A percentile compares a stretch with the other conserved stretches of the same genome.
Evolutionary conservation across 2,329 filamentous ascomycete genomes (phyloP).

Genomic region (Ustulina deusta): DNA sequence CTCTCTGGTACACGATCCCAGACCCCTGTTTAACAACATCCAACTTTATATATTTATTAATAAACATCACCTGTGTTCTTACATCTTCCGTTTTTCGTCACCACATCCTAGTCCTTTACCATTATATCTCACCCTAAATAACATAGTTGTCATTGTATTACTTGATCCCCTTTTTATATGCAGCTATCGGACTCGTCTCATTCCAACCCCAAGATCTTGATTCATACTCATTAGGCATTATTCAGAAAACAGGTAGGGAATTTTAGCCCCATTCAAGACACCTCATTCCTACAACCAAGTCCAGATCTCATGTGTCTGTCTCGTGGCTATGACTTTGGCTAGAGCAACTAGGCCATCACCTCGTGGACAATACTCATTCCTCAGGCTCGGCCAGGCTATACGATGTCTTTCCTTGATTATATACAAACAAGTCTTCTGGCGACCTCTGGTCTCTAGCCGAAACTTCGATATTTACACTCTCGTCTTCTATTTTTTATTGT

Average conservation of each 20-base stretch:
- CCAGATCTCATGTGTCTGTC: slow-evolving; percentile 35
- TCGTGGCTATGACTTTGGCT: slow-evolving; percentile 27
- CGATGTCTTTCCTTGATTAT: slow-evolving; percentile 13
- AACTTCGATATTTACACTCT: slow-evolving; percentile 1
- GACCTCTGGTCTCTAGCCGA: background rate
- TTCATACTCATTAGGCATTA: slow-evolving; percentile 33
- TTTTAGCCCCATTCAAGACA: slow-evolving; percentile 44
- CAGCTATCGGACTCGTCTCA: slow-evolving; percentile 24
- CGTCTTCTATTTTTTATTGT: slow-evolving; percentile 4
- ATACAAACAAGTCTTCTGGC: slow-evolving; percentile 33
- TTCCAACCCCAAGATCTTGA: slow-evolving; percentile 44
- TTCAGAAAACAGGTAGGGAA: slow-evolving; percentile 42
- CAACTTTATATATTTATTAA: slow-evolving; percentile 14
- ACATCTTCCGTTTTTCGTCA: background rate
- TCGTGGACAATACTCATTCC: slow-evolving; percentile 46
- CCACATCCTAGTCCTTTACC: slow-evolving; percentile 28
- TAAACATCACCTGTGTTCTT: background rate
- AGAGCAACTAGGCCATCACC: slow-evolving; percentile 41
- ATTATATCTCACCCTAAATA: background rate
- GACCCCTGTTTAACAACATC: slow-evolving; percentile 4
- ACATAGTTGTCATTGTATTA: background rate
- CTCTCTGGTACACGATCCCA: slow-evolving; percentile 4
- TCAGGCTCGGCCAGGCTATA: slow-evolving; percentile 20
- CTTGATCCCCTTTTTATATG: background rate
- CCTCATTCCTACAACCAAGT: slow-evolving; percentile 43